These are phyloP conservation scores for Saprolegnia parasitica DNA, from an alignment of 352 stramenopile species.

Conservation along the genomic window DNA sequence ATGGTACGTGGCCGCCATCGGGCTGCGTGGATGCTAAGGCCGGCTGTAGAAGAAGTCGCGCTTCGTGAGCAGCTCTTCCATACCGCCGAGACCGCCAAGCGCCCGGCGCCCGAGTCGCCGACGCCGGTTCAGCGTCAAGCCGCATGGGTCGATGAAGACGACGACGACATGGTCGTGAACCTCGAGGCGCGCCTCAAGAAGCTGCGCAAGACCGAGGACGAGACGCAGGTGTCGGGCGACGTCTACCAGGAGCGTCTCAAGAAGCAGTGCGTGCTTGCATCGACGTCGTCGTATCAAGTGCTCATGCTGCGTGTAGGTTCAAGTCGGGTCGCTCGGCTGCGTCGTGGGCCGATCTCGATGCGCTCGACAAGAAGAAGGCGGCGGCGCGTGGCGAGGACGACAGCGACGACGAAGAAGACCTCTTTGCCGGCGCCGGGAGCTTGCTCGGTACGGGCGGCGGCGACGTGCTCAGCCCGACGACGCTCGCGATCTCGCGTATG, in stretches of 20 bases:
- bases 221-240: slow-evolving; percentile 55
- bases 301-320: slow-evolving; percentile 27
- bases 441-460: slow-evolving; percentile 50
- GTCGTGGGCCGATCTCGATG: slow-evolving; percentile 70
- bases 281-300: background rate
- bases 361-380: slow-evolving; percentile 37
- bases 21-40: background rate
- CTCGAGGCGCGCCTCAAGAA: slow-evolving; percentile 77
- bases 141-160: slow-evolving; percentile 86
- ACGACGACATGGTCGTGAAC: slow-evolving; percentile 65
- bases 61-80: slow-evolving; percentile 23
- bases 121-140: slow-evolving; percentile 33
- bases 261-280: slow-evolving; percentile 50
- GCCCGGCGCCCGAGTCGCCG: background rate
- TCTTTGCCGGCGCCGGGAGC: slow-evolving; percentile 47
- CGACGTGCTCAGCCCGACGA: slow-evolving; percentile 53
- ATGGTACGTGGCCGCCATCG: background rate
- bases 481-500: slow-evolving; percentile 67
- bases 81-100: slow-evolving; percentile 20
- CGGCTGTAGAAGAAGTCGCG: slow-evolving; percentile 9
- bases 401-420: slow-evolving; percentile 49
- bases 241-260: slow-evolving; percentile 79
- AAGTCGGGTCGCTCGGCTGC: slow-evolving; percentile 49
- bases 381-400: slow-evolving; percentile 43
- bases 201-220: slow-evolving; percentile 70